Evolutionary conservation across 2,329 filamentous ascomycete genomes (phyloP), one percentile per base, ranked within the genome.

Genomic region (Lachnellula occidentalis): DNA sequence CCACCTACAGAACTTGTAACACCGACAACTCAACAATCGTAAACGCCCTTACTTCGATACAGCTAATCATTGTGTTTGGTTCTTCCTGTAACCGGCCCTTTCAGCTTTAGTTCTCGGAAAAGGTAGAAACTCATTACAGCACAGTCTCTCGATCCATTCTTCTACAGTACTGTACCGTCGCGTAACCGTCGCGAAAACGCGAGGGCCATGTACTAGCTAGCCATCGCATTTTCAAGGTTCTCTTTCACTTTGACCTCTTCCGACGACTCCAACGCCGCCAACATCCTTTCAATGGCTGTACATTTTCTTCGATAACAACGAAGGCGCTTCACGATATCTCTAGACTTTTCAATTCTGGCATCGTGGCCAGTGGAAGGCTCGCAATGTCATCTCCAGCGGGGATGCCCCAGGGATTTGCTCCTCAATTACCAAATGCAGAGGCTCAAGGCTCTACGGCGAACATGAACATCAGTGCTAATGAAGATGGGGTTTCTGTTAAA

Each of bases 401-500:
- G 21, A 52, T 56, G 42, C 45, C 54, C 45, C 50, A 56, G 48
- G 48, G 53, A 36, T 24, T 49, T 34, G 46, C 48, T 39, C 46
- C 50, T 41, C 58, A 61, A 50, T 61, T 54, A 55, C 55, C 58
- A 27, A 57, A 58, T 49, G 39, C 51, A 46, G 48, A 60, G 47
- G 21, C 57, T 50, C 65, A 61, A 55, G 53, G 45, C 52, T 53
- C 59, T 49, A 50, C 56, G 36, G 48, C 49, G 45, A 53, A 52
- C 52, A 45, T 57, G 31, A 49, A 55, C 36, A 58, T 50, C 41
- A 53, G 55, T 27, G 50, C 48, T 37, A 75, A 75, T 50, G 75
- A 77, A 48, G 66, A 69, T 61, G 82, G 81, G 58, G 72, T 85
- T 55, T 79, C 82, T 67, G 21, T 66, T 21, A 61, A 58, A 45